Evolutionary conservation across 352 stramenopile species (phyloP), one percentile per base, ranked within the genome.

Genomic region (Peronospora belbahrii): DNA sequence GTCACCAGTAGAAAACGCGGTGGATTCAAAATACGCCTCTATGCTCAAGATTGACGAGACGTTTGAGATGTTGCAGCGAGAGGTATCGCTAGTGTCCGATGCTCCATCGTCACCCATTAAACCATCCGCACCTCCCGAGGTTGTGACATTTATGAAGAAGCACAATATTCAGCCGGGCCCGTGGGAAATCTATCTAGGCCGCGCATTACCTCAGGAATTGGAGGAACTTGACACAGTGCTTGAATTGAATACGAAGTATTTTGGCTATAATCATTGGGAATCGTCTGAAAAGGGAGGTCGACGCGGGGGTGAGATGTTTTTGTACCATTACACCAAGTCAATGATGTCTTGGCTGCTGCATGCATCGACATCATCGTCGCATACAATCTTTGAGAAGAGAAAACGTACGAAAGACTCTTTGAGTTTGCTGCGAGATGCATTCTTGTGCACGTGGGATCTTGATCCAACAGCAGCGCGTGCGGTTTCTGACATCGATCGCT

Each of bases 401-500:
- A 83, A 82, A 48, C 55, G 72, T 5, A 42, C 46, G 4, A 84
- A 87, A 43, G 66, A 79, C 17, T 61, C 73, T 5, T 45, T 87
- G 33, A 58, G 62, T 27, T 64, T 89, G 41, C 65, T 89, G 40
- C 74, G 79, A 39, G 74, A 90, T 39, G 78, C 81, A 22, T 89
- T 93, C 50, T 36, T 89, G 43, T 89, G 81, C 39, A 90, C 81
- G 17, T 93, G 78, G 78, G 76, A 93, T 25, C 66, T 93, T 15
- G 81, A 90, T 42, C 55, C 65, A 6, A 72, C 74, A 7, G 81
- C 81, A 18, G 56, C 62, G 24, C 64, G 74, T 22, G 77, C 81
- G 2, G 80, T 93, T 10, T 85, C 69, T 37, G 74, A 89, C 42
- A 71, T 88, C n/a, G 74, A 90, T 37, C 59, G 44, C 2, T 66